phyloP scores from a whole-genome alignment of 1,284 basidiomycete genomes.

The Cystobasidium slooffiae region DNA sequence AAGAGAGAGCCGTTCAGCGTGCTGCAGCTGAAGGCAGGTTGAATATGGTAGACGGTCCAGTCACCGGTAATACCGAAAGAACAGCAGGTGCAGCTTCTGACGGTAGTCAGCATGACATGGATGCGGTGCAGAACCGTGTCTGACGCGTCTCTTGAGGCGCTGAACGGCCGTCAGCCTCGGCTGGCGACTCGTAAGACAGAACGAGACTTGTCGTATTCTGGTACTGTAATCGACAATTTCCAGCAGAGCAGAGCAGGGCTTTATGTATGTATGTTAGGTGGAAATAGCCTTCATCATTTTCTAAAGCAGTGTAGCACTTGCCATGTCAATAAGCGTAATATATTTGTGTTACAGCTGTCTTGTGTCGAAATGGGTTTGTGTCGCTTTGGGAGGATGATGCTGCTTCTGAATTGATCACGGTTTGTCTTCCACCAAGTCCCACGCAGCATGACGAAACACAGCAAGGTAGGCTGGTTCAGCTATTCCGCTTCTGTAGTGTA shows the following conservation, averaged over 20 bases:
- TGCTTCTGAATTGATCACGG: neutral
- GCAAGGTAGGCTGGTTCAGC: constrained; percentile 82
- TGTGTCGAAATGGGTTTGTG: too few species aligned
- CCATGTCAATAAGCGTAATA: too few species aligned
- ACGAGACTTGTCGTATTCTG: neutral
- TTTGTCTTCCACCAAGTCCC: neutral
- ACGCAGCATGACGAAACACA: constrained; percentile 74
- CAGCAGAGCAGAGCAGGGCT: neutral
- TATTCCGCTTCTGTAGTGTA: constrained; percentile 58
- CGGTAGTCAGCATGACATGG: constrained; percentile 8
- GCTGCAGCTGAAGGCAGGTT: too few species aligned
- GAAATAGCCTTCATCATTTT: too few species aligned
- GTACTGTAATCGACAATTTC: neutral
- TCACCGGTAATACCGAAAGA: too few species aligned
- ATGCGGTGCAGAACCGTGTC: neutral
- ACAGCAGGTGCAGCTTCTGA: neutral
- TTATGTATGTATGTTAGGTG: neutral
- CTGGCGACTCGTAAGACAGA: neutral
- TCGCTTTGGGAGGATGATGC: neutral
- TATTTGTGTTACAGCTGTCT: too few species aligned
- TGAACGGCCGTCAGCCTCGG: too few species aligned
- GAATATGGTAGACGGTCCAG: too few species aligned
- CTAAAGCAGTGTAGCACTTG: too few species aligned
- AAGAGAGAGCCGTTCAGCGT: neutral
- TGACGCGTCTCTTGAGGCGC: too few species aligned